phyloP scores from a whole-genome alignment of 2,329 filamentous ascomycete genomes.

The Lachnellula suecica region DNA sequence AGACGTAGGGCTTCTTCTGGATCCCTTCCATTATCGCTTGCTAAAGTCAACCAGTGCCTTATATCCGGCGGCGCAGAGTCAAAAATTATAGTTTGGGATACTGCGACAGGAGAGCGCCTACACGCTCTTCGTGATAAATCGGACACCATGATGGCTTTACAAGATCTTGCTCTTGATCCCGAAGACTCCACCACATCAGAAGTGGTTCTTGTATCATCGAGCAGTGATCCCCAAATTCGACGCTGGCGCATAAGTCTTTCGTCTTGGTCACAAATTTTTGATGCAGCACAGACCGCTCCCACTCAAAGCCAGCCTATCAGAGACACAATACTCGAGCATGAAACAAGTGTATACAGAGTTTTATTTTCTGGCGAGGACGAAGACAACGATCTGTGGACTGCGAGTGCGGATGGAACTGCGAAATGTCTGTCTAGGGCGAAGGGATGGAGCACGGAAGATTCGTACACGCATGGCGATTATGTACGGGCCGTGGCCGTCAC shows the following conservation, averaged over 20 bases:
- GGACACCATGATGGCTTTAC: slow-evolving; percentile 71
- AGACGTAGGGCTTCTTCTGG: slow-evolving; percentile 39
- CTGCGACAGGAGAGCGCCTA: slow-evolving; percentile 63
- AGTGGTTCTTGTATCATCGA: slow-evolving; percentile 71
- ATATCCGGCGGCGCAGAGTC: slow-evolving; percentile 77
- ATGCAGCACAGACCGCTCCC: slow-evolving; percentile 35
- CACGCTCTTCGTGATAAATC: slow-evolving; percentile 77
- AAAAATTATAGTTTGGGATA: slow-evolving; percentile 82
- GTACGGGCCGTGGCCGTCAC: slow-evolving; percentile 78
- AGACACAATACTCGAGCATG: slow-evolving; percentile 71
- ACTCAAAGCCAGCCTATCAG: slow-evolving; percentile 34
- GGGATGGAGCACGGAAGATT: slow-evolving; percentile 70
- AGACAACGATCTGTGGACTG: slow-evolving; percentile 80
- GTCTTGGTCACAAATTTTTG: slow-evolving; percentile 52
- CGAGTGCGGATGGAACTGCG: slow-evolving; percentile 84
- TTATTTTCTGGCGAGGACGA: slow-evolving; percentile 64
- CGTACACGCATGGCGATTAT: slow-evolving; percentile 81
- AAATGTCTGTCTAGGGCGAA: slow-evolving; percentile 73
- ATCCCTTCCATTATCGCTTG: slow-evolving; percentile 7
- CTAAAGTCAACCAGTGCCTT: slow-evolving; percentile 40
- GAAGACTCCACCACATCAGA: slow-evolving; percentile 48
- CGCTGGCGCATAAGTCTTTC: slow-evolving; percentile 65
- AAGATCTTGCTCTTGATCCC: slow-evolving; percentile 76
- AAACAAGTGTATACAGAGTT: slow-evolving; percentile 85
- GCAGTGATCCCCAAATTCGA: slow-evolving; percentile 77